These are phyloP conservation scores for Notholithocarpus densiflorus DNA, from an alignment of 306 rosid genomes.

Conservation along the genomic window DNA sequence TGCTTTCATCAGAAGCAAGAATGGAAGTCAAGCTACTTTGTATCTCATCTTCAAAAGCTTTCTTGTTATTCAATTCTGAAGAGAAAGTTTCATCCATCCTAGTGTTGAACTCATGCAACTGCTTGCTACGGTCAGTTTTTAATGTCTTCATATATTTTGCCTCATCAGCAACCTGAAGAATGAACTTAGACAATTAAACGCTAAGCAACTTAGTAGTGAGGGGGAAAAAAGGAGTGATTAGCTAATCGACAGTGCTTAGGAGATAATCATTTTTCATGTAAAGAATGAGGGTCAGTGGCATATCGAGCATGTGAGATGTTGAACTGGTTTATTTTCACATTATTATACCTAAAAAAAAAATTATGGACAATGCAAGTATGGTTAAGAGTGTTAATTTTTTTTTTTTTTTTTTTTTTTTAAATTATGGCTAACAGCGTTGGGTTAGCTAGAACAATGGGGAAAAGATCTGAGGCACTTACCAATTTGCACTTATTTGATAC, in stretches of 20 bases:
- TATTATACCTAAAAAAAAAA: neutral
- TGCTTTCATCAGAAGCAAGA: slow-evolving; percentile 71
- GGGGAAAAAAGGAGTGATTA: neutral
- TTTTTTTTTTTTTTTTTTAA: no score
- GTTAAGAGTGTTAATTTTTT: neutral
- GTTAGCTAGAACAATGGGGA: neutral
- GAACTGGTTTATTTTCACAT: neutral
- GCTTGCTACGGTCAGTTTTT: slow-evolving; percentile 66
- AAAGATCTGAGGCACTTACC: neutral
- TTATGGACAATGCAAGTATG: neutral
- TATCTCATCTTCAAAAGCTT: slow-evolving; percentile 79
- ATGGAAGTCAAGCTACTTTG: slow-evolving; percentile 57
- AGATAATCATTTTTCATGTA: neutral
- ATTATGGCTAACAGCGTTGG: neutral
- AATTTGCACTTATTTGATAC: neutral
- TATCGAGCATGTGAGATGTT: neutral
- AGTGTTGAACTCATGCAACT: slow-evolving; percentile 64
- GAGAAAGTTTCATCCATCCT: slow-evolving; percentile 64
- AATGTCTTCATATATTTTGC: slow-evolving; percentile 61
- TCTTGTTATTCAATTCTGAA: slow-evolving; percentile 58
- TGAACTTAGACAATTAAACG: slow-evolving; percentile 15
- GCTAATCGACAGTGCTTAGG: neutral
- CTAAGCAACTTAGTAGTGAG: slow-evolving; percentile 9
- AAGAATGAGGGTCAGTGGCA: neutral
- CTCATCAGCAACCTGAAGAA: slow-evolving; percentile 79